Conservation (phyloP, 441 rosid genomes). For the Syzygium syzygioides region DNA sequence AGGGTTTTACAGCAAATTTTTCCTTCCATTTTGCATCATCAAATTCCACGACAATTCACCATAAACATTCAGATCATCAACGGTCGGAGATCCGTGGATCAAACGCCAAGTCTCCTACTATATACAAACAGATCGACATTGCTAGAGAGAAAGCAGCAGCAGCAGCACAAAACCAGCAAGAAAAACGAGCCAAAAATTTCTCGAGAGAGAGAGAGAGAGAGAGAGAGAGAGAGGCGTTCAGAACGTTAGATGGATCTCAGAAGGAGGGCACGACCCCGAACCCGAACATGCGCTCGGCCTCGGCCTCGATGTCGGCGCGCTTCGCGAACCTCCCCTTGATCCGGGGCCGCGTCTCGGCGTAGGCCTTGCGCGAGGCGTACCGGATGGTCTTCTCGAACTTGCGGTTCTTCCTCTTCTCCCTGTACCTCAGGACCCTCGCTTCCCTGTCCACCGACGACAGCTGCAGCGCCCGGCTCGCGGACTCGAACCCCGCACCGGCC, state of each 20-base stretch:
- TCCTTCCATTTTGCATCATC: not conserved
- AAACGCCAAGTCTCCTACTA: not conserved
- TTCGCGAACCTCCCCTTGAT: slow-evolving; percentile 95
- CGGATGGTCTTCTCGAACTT: slow-evolving; percentile 97
- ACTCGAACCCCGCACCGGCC: slow-evolving; percentile 23
- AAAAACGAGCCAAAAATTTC: not conserved
- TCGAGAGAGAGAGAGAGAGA: not conserved
- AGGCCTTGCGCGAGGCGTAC: slow-evolving; percentile 90
- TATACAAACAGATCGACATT: not conserved
- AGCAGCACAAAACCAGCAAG: not conserved
- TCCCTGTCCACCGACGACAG: slow-evolving; percentile 73
- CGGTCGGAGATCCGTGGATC: not conserved
- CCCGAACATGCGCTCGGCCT: slow-evolving; percentile 43
- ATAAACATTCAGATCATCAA: not conserved
- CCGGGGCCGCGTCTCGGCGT: slow-evolving; percentile 90
- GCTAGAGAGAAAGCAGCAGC: not conserved
- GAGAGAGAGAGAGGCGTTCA: not conserved
- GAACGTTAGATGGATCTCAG: slow-evolving; percentile 2
- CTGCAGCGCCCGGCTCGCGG: slow-evolving; percentile 37
- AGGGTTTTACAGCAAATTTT: not conserved
- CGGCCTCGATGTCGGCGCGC: slow-evolving; percentile 38
- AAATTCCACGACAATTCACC: not conserved
- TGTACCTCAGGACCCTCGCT: slow-evolving; percentile 88
- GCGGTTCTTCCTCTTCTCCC: slow-evolving; percentile 92
- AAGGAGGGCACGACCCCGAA: slow-evolving; percentile 82